Percentiles rank a stretch among this genome's conserved stretches.
Evolutionary conservation across 202 grass and related monocot genomes (phyloP).

Genomic region (Bolboschoenoplectus hybrid): DNA sequence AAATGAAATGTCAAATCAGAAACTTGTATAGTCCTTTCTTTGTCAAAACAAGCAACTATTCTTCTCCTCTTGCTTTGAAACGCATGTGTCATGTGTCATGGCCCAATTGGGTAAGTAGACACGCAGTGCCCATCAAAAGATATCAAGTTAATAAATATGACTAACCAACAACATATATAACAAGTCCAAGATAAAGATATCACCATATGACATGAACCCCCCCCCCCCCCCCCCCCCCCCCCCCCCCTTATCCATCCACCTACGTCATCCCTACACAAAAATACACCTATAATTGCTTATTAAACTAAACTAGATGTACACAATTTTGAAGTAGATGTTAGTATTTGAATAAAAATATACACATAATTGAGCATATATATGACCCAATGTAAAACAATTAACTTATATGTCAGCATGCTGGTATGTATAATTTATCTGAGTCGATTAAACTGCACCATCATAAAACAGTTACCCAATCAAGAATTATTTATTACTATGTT

Average conservation of each 20-base stretch:
- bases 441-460: not conserved
- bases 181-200: constrained; percentile 29
- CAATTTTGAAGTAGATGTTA: constrained; percentile 18
- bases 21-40: constrained; percentile 10
- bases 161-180: constrained; percentile 29
- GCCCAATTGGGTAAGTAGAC: constrained; percentile 36
- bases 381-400: not conserved
- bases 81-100: constrained; percentile 32
- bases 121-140: constrained; percentile 21
- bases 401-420: not conserved
- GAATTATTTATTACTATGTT: not conserved
- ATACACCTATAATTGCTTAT: constrained; percentile 1
- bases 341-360: not conserved
- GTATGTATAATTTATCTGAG: not conserved
- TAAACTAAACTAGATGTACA: not conserved
- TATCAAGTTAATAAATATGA: constrained; percentile 24
- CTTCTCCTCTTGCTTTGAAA: not conserved
- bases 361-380: not conserved
- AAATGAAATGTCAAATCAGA: constrained; percentile 37
- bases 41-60: constrained; percentile 24
- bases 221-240: not conserved
- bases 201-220: not conserved
- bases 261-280: constrained; percentile 9
- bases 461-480: not conserved
- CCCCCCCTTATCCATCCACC: constrained; percentile 1